Conservation (phyloP, 1,139 yeast genomes). For the Candida frijolesensis region DNA sequence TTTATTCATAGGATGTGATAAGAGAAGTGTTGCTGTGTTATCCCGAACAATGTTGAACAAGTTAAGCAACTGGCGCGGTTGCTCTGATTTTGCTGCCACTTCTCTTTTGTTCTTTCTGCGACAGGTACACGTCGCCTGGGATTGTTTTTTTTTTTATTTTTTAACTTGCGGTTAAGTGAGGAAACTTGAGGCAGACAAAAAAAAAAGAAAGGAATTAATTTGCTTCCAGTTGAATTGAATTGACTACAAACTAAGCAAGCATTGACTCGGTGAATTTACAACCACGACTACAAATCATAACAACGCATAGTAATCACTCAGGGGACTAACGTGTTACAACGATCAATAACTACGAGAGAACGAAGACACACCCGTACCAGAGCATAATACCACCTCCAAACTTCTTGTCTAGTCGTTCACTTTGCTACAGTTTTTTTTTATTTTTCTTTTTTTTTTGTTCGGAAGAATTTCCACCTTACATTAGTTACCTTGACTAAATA, state of each 20-base stretch:
- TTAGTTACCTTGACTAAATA: neutral
- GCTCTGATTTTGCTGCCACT: neutral
- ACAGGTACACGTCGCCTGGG: constrained; percentile 1
- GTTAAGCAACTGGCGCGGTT: neutral
- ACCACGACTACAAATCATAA: neutral
- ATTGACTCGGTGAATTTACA: neutral
- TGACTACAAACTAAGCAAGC: neutral
- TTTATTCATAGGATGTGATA: too few species aligned
- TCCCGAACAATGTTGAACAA: too few species aligned
- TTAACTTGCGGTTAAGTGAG: too few species aligned
- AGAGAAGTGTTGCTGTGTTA: too few species aligned
- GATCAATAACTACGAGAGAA: too few species aligned
- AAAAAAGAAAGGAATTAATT: neutral
- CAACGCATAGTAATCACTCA: too few species aligned
- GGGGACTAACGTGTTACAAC: too few species aligned
- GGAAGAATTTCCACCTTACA: neutral
- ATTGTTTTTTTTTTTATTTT: too few species aligned
- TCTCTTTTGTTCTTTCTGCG: neutral
- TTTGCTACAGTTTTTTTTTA: neutral
- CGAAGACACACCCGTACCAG: neutral
- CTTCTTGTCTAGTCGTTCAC: neutral
- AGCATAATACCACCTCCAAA: neutral
- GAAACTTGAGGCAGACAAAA: neutral
- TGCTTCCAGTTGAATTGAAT: neutral
- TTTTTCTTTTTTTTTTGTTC: neutral